phyloP scores from a whole-genome alignment of 352 stramenopile genomes.

The Globisporangium yorkense region DNA sequence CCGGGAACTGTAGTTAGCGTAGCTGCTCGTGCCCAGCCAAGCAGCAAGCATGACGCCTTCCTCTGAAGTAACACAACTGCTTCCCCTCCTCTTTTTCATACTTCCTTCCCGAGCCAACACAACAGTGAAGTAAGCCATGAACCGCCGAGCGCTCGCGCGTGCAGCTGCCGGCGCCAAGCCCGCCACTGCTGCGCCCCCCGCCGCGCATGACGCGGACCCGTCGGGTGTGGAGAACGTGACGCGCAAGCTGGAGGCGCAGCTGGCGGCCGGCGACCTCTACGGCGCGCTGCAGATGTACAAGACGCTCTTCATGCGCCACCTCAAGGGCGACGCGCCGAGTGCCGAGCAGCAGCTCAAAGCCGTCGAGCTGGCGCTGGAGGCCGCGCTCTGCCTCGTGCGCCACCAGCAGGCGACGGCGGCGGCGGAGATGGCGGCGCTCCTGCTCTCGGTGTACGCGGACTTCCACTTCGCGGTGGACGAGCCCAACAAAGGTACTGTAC shows the following conservation, averaged over 20 bases:
- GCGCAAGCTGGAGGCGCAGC: slow-evolving; percentile 69
- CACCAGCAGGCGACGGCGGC: slow-evolving; percentile 73
- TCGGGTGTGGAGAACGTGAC: slow-evolving; percentile 68
- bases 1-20: slow-evolving; percentile 52
- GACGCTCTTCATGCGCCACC: slow-evolving; percentile 83
- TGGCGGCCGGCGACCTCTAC: slow-evolving; percentile 78
- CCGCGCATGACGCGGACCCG: slow-evolving; percentile 22
- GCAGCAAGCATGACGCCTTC: not conserved
- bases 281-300: slow-evolving; percentile 89
- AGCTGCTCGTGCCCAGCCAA: not conserved
- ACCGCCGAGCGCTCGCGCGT: slow-evolving; percentile 62
- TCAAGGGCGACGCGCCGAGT: slow-evolving; percentile 61
- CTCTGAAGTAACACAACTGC: not conserved
- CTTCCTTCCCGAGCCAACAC: slow-evolving; percentile 4
- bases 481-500: slow-evolving; percentile 39
- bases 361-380: slow-evolving; percentile 56
- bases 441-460: slow-evolving; percentile 68
- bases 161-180: slow-evolving; percentile 21
- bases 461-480: slow-evolving; percentile 71
- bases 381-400: slow-evolving; percentile 56
- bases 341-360: slow-evolving; percentile 53
- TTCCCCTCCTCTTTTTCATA: not conserved
- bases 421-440: slow-evolving; percentile 75
- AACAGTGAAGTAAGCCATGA: slow-evolving; percentile 31
- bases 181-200: not conserved